Base-by-base conservation (phyloP, 2,329 filamentous ascomycete species). In the Fonsecaea pedrosoi region DNA sequence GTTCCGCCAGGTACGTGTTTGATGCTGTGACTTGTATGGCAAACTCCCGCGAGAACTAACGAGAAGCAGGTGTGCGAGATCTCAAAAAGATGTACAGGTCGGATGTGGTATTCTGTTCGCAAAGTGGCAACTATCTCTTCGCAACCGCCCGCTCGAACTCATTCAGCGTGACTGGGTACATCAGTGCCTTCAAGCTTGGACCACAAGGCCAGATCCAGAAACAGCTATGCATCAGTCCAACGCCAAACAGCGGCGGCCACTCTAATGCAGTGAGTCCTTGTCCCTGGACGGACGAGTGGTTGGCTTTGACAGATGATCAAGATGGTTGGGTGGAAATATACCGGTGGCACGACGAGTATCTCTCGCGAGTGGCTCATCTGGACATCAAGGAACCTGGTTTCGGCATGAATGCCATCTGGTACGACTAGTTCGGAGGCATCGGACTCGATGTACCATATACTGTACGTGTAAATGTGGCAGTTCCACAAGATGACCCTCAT, bases 371-470 rank as follows among this genome's bases (percentile, higher is more conserved):
- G 7, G 92, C 92, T 15, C 84, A 91, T 69, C 82, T 91, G 69
- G 88, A 92, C 72, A 89, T 96, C 42, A 88, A 89, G 5, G 92
- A 96, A 81, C 91, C 91, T n/a, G 92, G 92, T 1, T 96, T 96
- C 77, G 92, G 92, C 1, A 96, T 96, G 92, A 96, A 96, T 80
- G 92, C 92, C n/a, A 93, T 96, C 70, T 96, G 92, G 92, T 95
- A 95, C 78, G 90, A 96, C 79, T 92, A 76, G 35, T 15, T 48
- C 18, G 15, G 21, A 18, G 13, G 6, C 18, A 35, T 40, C 38
- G 54, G 35, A 30, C 40, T 10, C 18, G 18, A 9, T 37, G 21
- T 42, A 42, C 38, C 10, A 12, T 18, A 8, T 18, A 18, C 15
- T 45, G 40, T 8, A 45, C 40, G 40, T 18, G 18, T 50, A 50